Conservation (phyloP, 2,329 filamentous ascomycete species). For the Cladophialophora carrionii region DNA sequence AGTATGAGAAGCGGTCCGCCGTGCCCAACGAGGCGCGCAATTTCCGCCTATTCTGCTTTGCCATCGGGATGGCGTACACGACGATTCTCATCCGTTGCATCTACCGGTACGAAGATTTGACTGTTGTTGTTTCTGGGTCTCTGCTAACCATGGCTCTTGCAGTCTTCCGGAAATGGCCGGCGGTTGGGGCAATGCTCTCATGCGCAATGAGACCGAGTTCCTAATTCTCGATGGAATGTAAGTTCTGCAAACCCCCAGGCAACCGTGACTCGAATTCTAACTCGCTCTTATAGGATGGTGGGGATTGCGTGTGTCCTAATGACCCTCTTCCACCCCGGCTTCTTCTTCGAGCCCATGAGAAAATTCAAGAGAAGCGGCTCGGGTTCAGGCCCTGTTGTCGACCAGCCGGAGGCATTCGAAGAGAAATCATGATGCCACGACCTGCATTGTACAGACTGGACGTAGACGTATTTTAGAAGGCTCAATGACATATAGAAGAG, state of each 20-base stretch:
- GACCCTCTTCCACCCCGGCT: slow-evolving; percentile 51
- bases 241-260: slow-evolving; percentile 37
- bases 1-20: slow-evolving; percentile 36
- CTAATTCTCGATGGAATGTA: slow-evolving; percentile 54
- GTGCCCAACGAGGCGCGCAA: slow-evolving; percentile 30
- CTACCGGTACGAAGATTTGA: slow-evolving; percentile 44
- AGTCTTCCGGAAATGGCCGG: slow-evolving; percentile 57
- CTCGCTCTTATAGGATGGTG: slow-evolving; percentile 50
- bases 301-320: slow-evolving; percentile 48
- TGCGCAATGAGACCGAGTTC: slow-evolving; percentile 54
- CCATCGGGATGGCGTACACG: slow-evolving; percentile 43
- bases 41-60: slow-evolving; percentile 35
- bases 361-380: slow-evolving; percentile 30
- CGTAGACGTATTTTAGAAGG: slow-evolving; percentile 2
- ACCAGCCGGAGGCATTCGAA: slow-evolving; percentile 7
- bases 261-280: slow-evolving; percentile 15
- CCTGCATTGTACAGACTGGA: background rate
- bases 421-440: slow-evolving; percentile 2
- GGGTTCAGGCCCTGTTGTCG: background rate
- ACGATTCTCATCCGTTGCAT: slow-evolving; percentile 50
- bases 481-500: background rate
- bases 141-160: slow-evolving; percentile 17
- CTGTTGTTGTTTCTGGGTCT: background rate
- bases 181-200: slow-evolving; percentile 53
- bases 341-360: slow-evolving; percentile 46